Evolutionary conservation across 2,329 filamentous ascomycete species (phyloP), one percentile per base, ranked within the genome.

Genomic region (Diplodia corticola): DNA sequence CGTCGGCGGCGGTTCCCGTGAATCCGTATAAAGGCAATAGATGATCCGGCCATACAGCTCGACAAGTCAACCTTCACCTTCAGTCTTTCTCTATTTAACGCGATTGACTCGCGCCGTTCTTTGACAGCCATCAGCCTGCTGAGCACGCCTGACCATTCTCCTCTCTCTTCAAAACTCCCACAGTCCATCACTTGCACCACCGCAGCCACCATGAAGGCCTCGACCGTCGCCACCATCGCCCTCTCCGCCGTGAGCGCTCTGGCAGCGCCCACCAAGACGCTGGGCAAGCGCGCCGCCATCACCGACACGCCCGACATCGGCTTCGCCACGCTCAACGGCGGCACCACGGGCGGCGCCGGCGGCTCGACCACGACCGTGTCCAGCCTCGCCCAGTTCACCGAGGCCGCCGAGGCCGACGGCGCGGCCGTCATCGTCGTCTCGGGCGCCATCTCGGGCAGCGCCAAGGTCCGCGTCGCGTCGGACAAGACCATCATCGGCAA

Each of bases 401-500:
- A 78, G 0, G 84, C 83, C 9, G 81, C 83, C 12, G 71, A 73
- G 12, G 81, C 78, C 17, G 76, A 81, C 17, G 73, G 73, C 3
- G 78, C 80, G 17, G 78, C 77, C 49, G 82, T 85, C 51, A 78
- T 84, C 66, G 78, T 79, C 66, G 74, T 85, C 69, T 79, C 77
- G 17, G 82, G 83, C 26, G 77, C 77, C 44, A 78, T 84, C 65
- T 74, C 73, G 46, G 79, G 78, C 54, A 78, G 76, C 54, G 79
- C 73, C 37, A 77, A 81, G 59, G 73, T 85, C 67, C 79, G 81
- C 68, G 74, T 86, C 46, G 73, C 75, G 64, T 80, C 80, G 66
- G 81, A 83, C 76, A 86, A 83, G 67, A 82, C 80, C 24, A 77
- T 86, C 68, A 77, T 85, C 63, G 84, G 84, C 65, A 79, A 82